Conservation (phyloP, 352 stramenopile species). For the Phytophthora agathidicida region DNA sequence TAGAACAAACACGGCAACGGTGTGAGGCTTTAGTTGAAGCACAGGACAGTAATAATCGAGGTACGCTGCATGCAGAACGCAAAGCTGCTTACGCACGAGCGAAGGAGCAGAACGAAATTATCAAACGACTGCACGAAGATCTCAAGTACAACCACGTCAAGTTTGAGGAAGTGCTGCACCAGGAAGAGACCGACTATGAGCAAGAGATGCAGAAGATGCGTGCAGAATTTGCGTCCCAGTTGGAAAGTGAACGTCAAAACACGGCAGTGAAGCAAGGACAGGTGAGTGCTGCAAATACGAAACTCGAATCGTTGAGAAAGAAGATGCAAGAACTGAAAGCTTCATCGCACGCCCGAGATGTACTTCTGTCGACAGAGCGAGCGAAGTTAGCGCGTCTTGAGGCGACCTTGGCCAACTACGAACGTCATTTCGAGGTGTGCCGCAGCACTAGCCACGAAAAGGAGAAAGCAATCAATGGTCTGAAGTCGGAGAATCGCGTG, state of each 20-base stretch:
- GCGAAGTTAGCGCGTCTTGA: constrained; percentile 74
- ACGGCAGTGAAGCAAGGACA: constrained; percentile 83
- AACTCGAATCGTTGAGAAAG: constrained; percentile 83
- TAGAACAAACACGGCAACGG: constrained; percentile 89
- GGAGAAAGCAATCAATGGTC: constrained; percentile 61
- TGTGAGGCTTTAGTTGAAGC: constrained; percentile 89
- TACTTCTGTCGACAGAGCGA: constrained; percentile 75
- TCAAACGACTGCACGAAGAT: constrained; percentile 86
- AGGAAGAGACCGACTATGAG: constrained; percentile 86
- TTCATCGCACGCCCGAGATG: constrained; percentile 64
- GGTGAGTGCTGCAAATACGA: constrained; percentile 79
- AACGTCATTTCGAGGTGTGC: constrained; percentile 78
- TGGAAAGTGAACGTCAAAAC: constrained; percentile 76
- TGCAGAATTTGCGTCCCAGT: constrained; percentile 64
- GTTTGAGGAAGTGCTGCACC: constrained; percentile 82
- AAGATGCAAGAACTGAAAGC: constrained; percentile 88
- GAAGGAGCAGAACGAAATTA: constrained; percentile 85
- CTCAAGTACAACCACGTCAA: constrained; percentile 88
- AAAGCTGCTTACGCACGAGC: constrained; percentile 66
- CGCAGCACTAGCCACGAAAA: constrained; percentile 73
- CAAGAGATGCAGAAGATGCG: constrained; percentile 68
- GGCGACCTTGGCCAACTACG: constrained; percentile 65
- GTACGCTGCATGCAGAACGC: constrained; percentile 65
- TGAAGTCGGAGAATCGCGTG: constrained; percentile 80
- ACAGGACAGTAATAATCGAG: constrained; percentile 71